Evolutionary conservation across 129 eudicot species (phyloP), one percentile per base, ranked within the genome.

Genomic region (Flaveria robusta): DNA sequence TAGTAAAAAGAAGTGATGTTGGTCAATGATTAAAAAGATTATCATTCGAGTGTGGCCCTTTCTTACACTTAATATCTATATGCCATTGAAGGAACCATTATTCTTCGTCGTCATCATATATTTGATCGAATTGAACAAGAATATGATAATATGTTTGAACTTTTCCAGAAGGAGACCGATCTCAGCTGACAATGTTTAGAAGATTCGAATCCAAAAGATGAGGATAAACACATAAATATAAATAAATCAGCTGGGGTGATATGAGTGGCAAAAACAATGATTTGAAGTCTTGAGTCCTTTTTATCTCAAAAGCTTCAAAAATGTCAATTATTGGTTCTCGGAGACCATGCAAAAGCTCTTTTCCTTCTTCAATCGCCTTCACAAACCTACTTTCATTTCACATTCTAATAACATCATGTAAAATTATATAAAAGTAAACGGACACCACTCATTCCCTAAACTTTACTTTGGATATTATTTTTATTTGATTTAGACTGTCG

Each of bases 281-380:
- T 80, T 72, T 80, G 74, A 80, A 73, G 83, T 64, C 83, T 26
- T 24, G 74, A 66, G 39, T 72, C 83, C 59, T 65, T 76, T 76
- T 77, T 79, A 72, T 66, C 74, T 80, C 66, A 80, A 80, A 80
- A 80, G 83, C 62, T 67, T 72, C 74, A 79, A 79, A 72, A 46
- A 24, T 42, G 45, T 27, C 68, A 79, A 80, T 80, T 55, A 74
- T 80, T 80, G 63, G 54, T 74, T 80, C 83, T 80, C 74, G 83
- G 70, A 80, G 83, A 66, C 79, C 83, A 73, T 74, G 83, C 79
- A 80, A 52, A 80, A 80, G 83, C 74, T 52, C 78, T 41, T 79
- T 79, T 79, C 58, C 50, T 72, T 64, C 83, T 80, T 73, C 83
- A 72, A 73, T 72, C 65, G 66, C 45, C 83, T 55, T 73, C 49